Conservation (phyloP, 768 basidiomycete genomes). For the Neoboletus magnificus region DNA sequence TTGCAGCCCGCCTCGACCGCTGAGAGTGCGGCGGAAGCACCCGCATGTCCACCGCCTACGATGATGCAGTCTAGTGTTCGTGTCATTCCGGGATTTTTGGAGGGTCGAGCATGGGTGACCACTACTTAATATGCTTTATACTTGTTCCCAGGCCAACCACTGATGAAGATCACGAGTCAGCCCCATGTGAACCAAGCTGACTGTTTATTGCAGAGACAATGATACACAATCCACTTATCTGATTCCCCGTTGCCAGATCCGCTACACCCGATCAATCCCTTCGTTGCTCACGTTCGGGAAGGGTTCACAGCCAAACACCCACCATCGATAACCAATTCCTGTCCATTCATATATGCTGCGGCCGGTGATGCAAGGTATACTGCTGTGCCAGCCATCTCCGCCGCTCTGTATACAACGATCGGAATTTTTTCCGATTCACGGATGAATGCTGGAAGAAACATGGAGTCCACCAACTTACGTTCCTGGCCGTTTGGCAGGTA, state of each 20-base stretch:
- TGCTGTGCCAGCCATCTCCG: slow-evolving; percentile 75
- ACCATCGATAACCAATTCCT: slow-evolving; percentile 76
- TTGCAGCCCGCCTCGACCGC: slow-evolving; percentile 57
- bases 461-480: slow-evolving; percentile 45
- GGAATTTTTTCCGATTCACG: not conserved
- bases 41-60: slow-evolving; percentile 65
- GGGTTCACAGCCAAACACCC: slow-evolving; percentile 76
- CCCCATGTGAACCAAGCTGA: not conserved
- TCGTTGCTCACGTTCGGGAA: slow-evolving; percentile 34
- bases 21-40: slow-evolving; percentile 60
- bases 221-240: not conserved
- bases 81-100: slow-evolving; percentile 7
- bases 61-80: slow-evolving; percentile 52
- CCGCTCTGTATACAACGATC: slow-evolving; percentile 40
- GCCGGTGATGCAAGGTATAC: slow-evolving; percentile 73
- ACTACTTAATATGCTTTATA: not conserved
- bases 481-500: slow-evolving; percentile 64
- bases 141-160: not conserved
- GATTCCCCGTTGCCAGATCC: not conserved
- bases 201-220: not conserved
- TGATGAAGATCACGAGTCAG: not conserved
- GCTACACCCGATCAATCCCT: not conserved
- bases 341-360: slow-evolving; percentile 73
- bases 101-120: not conserved
- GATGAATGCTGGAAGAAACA: not conserved